These are phyloP conservation scores for Malbranchea zuffiana DNA, from an alignment of 2,329 filamentous ascomycete species.

Conservation along the genomic window DNA sequence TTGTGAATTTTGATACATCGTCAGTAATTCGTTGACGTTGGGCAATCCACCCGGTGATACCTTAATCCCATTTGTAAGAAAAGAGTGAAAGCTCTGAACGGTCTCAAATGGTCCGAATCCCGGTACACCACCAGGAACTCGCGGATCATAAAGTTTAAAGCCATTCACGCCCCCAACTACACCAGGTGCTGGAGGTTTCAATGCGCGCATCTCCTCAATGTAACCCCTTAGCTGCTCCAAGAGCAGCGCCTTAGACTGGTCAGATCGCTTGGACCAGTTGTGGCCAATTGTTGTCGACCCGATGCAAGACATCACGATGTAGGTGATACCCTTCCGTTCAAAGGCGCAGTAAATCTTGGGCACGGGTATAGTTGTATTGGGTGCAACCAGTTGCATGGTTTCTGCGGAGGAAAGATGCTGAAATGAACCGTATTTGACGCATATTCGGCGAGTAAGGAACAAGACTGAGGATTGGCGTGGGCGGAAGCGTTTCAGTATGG, in stretches of 20 bases:
- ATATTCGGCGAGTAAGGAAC: constrained; percentile 2
- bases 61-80: constrained; percentile 3
- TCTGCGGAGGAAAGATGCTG: constrained; percentile 30
- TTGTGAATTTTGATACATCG: constrained; percentile 3
- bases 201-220: constrained; percentile 13
- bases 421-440: constrained; percentile 25
- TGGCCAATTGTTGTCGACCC: constrained; percentile 20
- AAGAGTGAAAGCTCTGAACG: constrained; percentile 6
- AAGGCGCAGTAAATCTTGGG: constrained; percentile 39
- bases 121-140: constrained; percentile 12
- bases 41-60: constrained; percentile 6
- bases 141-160: constrained; percentile 20
- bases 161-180: constrained; percentile 14
- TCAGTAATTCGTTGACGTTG: constrained; percentile 1
- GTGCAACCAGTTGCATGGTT: constrained; percentile 33
- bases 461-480: neutral
- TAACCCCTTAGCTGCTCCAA: constrained; percentile 12
- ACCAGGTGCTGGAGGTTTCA: constrained; percentile 8
- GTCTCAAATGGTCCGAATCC: constrained; percentile 8
- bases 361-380: constrained; percentile 37
- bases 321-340: constrained; percentile 27
- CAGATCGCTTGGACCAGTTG: constrained; percentile 14
- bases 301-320: constrained; percentile 40
- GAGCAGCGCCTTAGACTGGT: constrained; percentile 8
- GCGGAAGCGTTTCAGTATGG: neutral